Conservation (phyloP, 331 rosid genomes). For the Quercus phellos region DNA sequence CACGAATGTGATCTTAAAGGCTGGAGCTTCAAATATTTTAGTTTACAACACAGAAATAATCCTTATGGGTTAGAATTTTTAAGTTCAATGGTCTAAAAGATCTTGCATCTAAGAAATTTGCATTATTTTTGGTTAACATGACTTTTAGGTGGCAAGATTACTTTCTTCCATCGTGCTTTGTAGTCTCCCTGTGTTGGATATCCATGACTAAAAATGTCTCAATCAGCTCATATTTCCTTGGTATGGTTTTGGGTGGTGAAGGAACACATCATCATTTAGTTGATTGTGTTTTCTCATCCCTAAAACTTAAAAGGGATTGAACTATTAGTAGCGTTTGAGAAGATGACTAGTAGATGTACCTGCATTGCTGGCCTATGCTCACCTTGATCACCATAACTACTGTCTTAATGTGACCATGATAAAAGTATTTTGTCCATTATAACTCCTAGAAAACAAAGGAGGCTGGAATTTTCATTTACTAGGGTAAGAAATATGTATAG, state of each 20-base stretch:
- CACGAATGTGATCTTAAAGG: not conserved
- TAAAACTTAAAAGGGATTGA: no score
- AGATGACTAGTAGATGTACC: no score
- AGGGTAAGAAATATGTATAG: no score
- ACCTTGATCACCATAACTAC: no score
- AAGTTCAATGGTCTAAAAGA: not conserved
- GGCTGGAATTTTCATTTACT: no score
- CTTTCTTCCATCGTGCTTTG: not conserved
- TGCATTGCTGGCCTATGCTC: no score
- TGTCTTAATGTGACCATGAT: no score
- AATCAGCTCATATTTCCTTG: not conserved
- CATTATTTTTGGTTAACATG: not conserved
- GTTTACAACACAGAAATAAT: not conserved
- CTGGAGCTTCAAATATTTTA: not conserved
- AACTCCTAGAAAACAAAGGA: no score
- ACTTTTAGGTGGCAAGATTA: not conserved
- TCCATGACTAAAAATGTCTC: not conserved
- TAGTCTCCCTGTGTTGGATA: not conserved
- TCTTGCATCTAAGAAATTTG: not conserved
- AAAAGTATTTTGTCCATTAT: no score
- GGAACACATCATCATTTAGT: no score
- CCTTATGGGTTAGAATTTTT: not conserved
- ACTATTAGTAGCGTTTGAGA: no score
- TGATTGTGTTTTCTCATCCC: no score
- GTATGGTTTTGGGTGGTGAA: not conserved